Evolutionary conservation across 1,139 yeast genomes (phyloP).

Genomic region (Yamadazyma dendronema): DNA sequence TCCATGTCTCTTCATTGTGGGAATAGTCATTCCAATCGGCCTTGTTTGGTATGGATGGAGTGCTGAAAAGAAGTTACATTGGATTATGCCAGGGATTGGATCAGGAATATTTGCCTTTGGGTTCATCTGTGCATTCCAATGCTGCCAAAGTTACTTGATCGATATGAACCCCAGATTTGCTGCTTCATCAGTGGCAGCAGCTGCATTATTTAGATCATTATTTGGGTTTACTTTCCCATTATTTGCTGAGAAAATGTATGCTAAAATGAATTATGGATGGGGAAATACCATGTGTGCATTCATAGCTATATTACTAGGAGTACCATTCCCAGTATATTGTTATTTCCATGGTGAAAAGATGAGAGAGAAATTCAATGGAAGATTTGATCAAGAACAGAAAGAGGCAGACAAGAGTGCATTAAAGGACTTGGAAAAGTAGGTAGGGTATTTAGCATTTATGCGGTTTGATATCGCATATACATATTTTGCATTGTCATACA

Average conservation of each 20-base stretch:
- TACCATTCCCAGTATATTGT: slow-evolving; percentile 46
- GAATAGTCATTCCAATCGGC: slow-evolving; percentile 39
- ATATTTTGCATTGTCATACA: not conserved
- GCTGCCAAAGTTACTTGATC: slow-evolving; percentile 43
- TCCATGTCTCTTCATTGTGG: slow-evolving; percentile 40
- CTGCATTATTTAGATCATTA: slow-evolving; percentile 44
- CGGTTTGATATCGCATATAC: not conserved
- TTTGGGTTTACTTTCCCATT: slow-evolving; percentile 46
- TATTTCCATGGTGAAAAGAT: slow-evolving; percentile 40
- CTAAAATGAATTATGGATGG: slow-evolving; percentile 43
- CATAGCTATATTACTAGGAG: slow-evolving; percentile 37
- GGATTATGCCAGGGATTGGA: slow-evolving; percentile 49
- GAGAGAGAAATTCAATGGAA: slow-evolving; percentile 34
- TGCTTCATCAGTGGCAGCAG: slow-evolving; percentile 47
- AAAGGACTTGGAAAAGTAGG: slow-evolving; percentile 20
- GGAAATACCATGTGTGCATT: slow-evolving; percentile 46
- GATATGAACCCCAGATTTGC: slow-evolving; percentile 46
- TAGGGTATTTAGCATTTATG: slow-evolving; percentile 3
- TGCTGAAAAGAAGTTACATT: slow-evolving; percentile 38
- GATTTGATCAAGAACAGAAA: slow-evolving; percentile 32
- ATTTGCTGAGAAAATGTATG: slow-evolving; percentile 41
- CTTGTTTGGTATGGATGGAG: slow-evolving; percentile 50
- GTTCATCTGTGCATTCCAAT: slow-evolving; percentile 44
- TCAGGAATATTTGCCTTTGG: slow-evolving; percentile 45
- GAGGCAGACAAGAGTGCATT: slow-evolving; percentile 33